phyloP scores from a whole-genome alignment of 345 rosid genomes.

The rapeseed (Brassica napus) region DNA sequence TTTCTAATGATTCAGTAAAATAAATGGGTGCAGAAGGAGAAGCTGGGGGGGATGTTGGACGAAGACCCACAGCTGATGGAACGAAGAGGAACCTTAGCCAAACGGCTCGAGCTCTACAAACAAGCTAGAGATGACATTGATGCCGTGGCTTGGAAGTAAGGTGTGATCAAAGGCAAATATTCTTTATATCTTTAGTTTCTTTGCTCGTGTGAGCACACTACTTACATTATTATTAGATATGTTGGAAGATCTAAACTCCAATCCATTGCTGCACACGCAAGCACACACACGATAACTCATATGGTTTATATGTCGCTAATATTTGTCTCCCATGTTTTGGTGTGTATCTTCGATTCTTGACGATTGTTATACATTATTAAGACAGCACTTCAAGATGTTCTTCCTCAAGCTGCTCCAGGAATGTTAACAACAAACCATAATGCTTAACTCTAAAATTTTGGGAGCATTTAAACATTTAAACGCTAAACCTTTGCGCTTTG shows the following conservation, averaged over 20 bases:
- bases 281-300: slow-evolving; percentile 9
- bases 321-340: slow-evolving; percentile 20
- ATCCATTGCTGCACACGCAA: slow-evolving; percentile 13
- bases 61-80: slow-evolving; percentile 99
- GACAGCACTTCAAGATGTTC: neutral
- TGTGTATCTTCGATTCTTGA: slow-evolving; percentile 32
- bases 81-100: slow-evolving; percentile 65
- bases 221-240: slow-evolving; percentile 13
- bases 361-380: slow-evolving; percentile 4
- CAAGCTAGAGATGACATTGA: slow-evolving; percentile 97
- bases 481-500: neutral
- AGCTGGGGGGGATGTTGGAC: slow-evolving; percentile 88
- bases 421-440: neutral
- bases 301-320: slow-evolving; percentile 16
- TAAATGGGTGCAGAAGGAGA: slow-evolving; percentile 63
- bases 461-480: neutral
- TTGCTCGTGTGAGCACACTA: slow-evolving; percentile 24
- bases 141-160: slow-evolving; percentile 87
- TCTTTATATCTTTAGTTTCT: slow-evolving; percentile 22
- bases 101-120: slow-evolving; percentile 92
- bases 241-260: slow-evolving; percentile 18
- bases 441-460: neutral
- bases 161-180: slow-evolving; percentile 18
- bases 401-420: neutral
- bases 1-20: neutral